These are phyloP conservation scores for button mushroom (Agaricus bisporus) DNA, from an alignment of 768 basidiomycete species.

Conservation along the genomic window DNA sequence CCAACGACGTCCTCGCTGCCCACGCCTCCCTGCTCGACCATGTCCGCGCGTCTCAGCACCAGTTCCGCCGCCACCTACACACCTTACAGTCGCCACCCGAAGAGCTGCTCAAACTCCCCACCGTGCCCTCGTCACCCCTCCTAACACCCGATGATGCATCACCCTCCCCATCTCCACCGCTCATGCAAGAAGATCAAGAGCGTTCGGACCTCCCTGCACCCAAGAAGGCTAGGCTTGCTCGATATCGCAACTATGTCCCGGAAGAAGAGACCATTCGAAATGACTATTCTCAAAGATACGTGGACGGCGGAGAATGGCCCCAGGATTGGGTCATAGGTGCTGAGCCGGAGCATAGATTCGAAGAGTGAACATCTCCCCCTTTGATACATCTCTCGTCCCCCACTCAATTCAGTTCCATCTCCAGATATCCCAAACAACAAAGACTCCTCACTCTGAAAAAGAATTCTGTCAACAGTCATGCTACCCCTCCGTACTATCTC, in stretches of 20 bases:
- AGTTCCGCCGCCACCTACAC: constrained; percentile 51
- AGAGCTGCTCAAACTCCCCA: constrained; percentile 49
- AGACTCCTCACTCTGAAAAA: constrained; percentile 81
- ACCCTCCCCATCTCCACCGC: constrained; percentile 39
- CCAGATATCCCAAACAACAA: constrained; percentile 91
- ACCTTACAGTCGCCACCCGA: constrained; percentile 48
- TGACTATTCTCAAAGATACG: constrained; percentile 89
- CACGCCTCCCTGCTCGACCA: constrained; percentile 55
- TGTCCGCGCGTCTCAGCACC: constrained; percentile 50
- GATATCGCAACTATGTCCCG: constrained; percentile 79
- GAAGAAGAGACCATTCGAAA: constrained; percentile 97
- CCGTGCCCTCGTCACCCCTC: constrained; percentile 51
- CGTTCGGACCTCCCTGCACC: constrained; percentile 40
- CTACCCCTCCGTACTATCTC: constrained; percentile 72
- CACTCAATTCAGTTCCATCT: neutral
- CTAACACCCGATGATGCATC: constrained; percentile 43
- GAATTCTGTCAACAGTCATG: constrained; percentile 59
- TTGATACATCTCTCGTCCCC: neutral
- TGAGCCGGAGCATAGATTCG: constrained; percentile 81
- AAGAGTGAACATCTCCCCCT: constrained; percentile 65
- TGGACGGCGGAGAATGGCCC: constrained; percentile 88
- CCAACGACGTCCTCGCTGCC: constrained; percentile 57
- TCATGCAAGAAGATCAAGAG: constrained; percentile 25
- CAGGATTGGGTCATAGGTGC: constrained; percentile 92
- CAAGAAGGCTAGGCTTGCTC: constrained; percentile 63